phyloP scores from a whole-genome alignment of 177 flowering plant genomes.

The Vitis hybrid region DNA sequence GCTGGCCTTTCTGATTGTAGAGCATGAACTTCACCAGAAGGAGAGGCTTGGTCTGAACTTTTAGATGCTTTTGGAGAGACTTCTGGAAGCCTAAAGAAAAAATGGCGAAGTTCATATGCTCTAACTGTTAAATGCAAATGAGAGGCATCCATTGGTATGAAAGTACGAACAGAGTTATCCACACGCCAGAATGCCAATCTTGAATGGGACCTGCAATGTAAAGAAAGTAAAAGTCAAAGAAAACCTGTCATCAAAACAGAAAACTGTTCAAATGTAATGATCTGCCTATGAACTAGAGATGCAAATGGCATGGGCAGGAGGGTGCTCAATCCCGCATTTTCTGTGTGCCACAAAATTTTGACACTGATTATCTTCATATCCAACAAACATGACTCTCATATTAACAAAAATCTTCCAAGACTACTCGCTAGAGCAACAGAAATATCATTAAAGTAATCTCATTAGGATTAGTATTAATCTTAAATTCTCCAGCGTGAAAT shows the following conservation, averaged over 20 bases:
- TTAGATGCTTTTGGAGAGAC: constrained; percentile 30
- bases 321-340: not conserved
- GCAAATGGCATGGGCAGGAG: not conserved
- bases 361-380: not conserved
- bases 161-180: constrained; percentile 83
- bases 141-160: constrained; percentile 71
- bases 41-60: constrained; percentile 24
- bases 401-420: not conserved
- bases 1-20: constrained; percentile 39
- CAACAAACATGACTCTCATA: not conserved
- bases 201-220: constrained; percentile 42
- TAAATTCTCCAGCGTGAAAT: not conserved
- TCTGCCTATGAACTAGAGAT: not conserved
- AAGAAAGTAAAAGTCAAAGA: constrained; percentile 8
- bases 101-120: constrained; percentile 77
- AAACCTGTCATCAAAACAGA: constrained; percentile 1
- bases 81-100: constrained; percentile 47
- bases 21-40: constrained; percentile 19
- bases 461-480: not conserved
- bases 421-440: not conserved
- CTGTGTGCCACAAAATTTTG: not conserved
- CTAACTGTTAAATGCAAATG: constrained; percentile 37
- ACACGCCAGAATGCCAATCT: constrained; percentile 87
- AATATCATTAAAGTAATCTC: not conserved
- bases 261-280: not conserved